These are phyloP conservation scores for Suhomyces bolitotheri DNA, from an alignment of 1,139 yeast genomes.

Conservation along the genomic window DNA sequence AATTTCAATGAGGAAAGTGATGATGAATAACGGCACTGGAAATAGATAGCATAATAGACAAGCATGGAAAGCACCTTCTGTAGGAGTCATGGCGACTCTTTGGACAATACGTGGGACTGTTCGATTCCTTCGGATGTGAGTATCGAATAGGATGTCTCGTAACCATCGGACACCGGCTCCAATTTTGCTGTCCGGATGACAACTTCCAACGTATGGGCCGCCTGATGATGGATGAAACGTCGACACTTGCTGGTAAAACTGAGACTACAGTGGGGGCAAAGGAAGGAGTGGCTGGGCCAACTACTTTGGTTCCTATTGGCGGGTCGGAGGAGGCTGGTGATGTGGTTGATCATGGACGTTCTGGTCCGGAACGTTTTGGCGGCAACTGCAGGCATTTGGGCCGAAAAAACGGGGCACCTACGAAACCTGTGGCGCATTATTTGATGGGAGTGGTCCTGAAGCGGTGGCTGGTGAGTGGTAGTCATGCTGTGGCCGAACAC, in stretches of 20 bases:
- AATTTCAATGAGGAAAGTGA: slow-evolving; percentile 26
- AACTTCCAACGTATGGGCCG: slow-evolving; percentile 1
- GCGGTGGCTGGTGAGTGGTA: too few relatives aligned
- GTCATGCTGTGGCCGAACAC: too few relatives aligned
- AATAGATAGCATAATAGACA: too few relatives aligned
- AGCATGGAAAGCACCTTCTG: too few relatives aligned
- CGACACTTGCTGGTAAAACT: slow-evolving; percentile 5
- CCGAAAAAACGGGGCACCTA: too few relatives aligned
- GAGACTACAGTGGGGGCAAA: background rate
- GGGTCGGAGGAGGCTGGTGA: background rate
- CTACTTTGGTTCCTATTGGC: too few relatives aligned
- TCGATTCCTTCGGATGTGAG: slow-evolving; percentile 6
- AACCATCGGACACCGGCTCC: slow-evolving; percentile 1
- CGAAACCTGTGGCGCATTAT: too few relatives aligned
- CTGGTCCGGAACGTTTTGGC: background rate
- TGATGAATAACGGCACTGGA: slow-evolving; percentile 17
- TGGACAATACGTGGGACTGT: too few relatives aligned
- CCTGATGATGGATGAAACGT: slow-evolving; percentile 6
- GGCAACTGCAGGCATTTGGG: background rate
- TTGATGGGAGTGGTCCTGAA: too few relatives aligned
- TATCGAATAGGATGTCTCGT: slow-evolving; percentile 7
- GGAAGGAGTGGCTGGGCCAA: too few relatives aligned
- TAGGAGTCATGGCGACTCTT: too few relatives aligned
- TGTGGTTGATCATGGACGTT: background rate
- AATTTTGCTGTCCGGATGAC: background rate